Evolutionary conservation across 176 grass and related monocot genomes (phyloP), one percentile per base, ranked within the genome.

Genomic region (Musa beccarii): DNA sequence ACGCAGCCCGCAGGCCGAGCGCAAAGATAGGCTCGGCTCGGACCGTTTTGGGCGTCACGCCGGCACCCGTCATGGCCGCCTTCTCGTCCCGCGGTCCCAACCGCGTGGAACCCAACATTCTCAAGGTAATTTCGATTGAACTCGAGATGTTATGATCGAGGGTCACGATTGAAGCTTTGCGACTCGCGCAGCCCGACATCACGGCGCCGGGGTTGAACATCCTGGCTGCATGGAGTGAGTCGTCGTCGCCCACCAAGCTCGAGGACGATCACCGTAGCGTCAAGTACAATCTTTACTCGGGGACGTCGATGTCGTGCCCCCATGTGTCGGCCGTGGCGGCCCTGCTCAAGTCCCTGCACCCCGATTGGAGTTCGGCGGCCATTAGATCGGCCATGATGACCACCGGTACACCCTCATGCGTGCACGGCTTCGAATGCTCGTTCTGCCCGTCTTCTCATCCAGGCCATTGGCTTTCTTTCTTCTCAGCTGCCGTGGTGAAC

Each of bases 291-390:
- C 86, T 96, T 57, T 52, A 88, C 19, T 96, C 93, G 0, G 93
- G 93, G 51, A 96, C 93, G 22, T 96, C 93, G n/a, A 96, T 96
- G 93, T 88, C 93, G 66, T 96, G 93, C 76, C 93, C 93, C 24
- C 93, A 96, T 23, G 93, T 88, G 49, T 87, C 95, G 52, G 90
- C 95, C 77, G 72, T 82, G n/a, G 86, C 84, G 14, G 82, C 79
- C 11, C 82, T 91, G 55, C 74, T 99, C 61, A 91, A 81, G 72
- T 85, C 95, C 25, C 72, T 86, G 2, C 85, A 94, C 65, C 90
- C 95, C 0, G 34, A 86, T 63, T 99, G 95, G 95, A 99, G 86
- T 84, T 71, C 84, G 62, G 89, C 95, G 62, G 90, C 90, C 0
- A 91, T 99, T 51, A 85, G 90, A 59, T 99, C 95, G 0, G 90